Evolutionary conservation across 2,329 filamentous ascomycete species (phyloP), one percentile per base, ranked within the genome.

Genomic region (Didymella exigua): DNA sequence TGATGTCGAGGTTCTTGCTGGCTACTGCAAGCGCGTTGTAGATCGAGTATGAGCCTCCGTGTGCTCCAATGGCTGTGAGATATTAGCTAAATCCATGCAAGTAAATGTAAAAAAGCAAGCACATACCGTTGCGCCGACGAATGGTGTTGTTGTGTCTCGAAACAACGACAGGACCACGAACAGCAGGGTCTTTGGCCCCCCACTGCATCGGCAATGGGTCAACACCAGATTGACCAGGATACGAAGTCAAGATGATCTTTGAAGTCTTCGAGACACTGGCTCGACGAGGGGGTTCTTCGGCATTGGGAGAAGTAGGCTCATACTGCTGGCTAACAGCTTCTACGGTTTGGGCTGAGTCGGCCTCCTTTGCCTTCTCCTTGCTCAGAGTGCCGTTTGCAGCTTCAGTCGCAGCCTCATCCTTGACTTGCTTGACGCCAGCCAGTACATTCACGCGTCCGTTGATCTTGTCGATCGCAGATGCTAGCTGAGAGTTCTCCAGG

Each of bases 11-110:
- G 72, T 98, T 89, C 67, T 93, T 93, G 72, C 91, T 95, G 19
- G 93, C 93, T 61, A 98, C 87, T 11, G 93, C 93, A 24, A 98
- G 83, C 19, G 93, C 93, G 72, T 96, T 92, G 79, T 98, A 98
- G 61, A 97, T 93, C 58, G 91, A 92, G 75, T 99, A 98, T 4
- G 92, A 97, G 53, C 95, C 93, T 60, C 95, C 93, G 64, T 90
- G 88, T 54, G 86, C 88, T 67, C 85, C 86, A 70, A 88, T 85
- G 40, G 85, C 84, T 80, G 44, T 16, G 5, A 19, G 5, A n/a
- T n/a, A 41, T 73, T 21, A 70, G 62, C 27, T 40, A 24, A 19
- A 19, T 7, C 10, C n/a, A 2, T 2, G 4, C 6, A 49, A 38
- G 51, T 27, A 26, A 33, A 38, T 3, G 2, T 2, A 1, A 29